Conservation (phyloP, 805 yeast species). For the Candida methanosorbosa region DNA sequence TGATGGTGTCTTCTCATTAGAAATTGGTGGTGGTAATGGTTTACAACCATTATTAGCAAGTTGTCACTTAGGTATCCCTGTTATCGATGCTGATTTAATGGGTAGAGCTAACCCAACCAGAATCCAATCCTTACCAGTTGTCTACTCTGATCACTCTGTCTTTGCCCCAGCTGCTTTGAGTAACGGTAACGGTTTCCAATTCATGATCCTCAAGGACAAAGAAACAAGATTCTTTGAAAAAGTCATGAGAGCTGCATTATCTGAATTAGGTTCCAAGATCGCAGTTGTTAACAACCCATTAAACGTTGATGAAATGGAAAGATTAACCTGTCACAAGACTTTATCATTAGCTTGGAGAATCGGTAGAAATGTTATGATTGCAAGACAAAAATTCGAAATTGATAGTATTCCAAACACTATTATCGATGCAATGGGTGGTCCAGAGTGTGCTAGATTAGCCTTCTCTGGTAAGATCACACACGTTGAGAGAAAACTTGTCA, state of each 20-base stretch:
- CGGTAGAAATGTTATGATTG: constrained; percentile 33
- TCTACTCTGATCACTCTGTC: constrained; percentile 13
- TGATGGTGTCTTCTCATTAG: constrained; percentile 25
- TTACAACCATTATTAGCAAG: constrained; percentile 14
- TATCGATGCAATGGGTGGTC: constrained; percentile 26
- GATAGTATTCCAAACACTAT: constrained; percentile 26
- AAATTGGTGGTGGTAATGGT: constrained; percentile 33
- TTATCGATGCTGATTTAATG: constrained; percentile 31
- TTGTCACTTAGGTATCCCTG: constrained; percentile 4
- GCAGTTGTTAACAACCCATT: constrained; percentile 24
- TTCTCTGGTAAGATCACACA: constrained; percentile 30
- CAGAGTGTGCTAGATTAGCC: constrained; percentile 18
- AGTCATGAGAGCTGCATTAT: constrained; percentile 30
- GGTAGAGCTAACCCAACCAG: constrained; percentile 35
- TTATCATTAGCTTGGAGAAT: constrained; percentile 38
- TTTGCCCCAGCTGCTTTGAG: constrained; percentile 17
- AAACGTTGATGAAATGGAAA: neutral
- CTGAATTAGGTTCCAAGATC: constrained; percentile 31
- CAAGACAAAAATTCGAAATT: constrained; percentile 28
- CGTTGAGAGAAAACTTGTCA: constrained; percentile 27
- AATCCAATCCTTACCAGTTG: constrained; percentile 25
- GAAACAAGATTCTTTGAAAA: constrained; percentile 25
- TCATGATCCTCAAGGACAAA: constrained; percentile 28
- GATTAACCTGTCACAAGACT: constrained; percentile 6
- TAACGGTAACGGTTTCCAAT: constrained; percentile 77